Conservation (phyloP, 192 early-diverging fungal species). For the Dimargaris xerosporica region DNA sequence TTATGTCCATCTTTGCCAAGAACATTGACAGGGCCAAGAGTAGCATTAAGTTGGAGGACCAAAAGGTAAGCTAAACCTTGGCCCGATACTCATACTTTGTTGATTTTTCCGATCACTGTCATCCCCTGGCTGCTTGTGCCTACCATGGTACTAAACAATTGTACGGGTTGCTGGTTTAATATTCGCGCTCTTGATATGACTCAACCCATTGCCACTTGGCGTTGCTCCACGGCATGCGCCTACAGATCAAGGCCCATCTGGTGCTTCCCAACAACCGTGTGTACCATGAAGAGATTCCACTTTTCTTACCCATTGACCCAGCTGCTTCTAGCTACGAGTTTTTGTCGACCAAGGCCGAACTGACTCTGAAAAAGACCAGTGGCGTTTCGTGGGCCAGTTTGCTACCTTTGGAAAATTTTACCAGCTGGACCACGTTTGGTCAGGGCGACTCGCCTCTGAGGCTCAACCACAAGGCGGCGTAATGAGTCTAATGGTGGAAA, state of each 20-base stretch:
- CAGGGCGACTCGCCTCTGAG: conserved; percentile 15
- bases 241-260: conserved; percentile 50
- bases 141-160: no score
- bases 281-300: conserved; percentile 45
- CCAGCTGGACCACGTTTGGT: conserved; percentile 73
- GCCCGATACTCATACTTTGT: no score
- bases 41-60: conserved; percentile 44
- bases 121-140: no score
- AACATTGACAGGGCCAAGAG: conserved; percentile 62
- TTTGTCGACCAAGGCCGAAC: conserved; percentile 64
- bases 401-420: conserved; percentile 45
- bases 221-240: not conserved
- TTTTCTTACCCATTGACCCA: conserved; percentile 62
- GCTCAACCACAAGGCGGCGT: not conserved
- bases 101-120: no score
- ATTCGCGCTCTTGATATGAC: not conserved
- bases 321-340: conserved; percentile 41
- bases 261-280: conserved; percentile 61
- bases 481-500: no score
- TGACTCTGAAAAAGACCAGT: conserved; percentile 64
- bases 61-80: conserved; percentile 31
- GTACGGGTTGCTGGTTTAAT: no score
- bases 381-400: conserved; percentile 73
- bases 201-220: not conserved
- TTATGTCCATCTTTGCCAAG: conserved; percentile 87